phyloP scores from a whole-genome alignment of 768 basidiomycete species.

The Xerocomus brunneocitrinus region DNA sequence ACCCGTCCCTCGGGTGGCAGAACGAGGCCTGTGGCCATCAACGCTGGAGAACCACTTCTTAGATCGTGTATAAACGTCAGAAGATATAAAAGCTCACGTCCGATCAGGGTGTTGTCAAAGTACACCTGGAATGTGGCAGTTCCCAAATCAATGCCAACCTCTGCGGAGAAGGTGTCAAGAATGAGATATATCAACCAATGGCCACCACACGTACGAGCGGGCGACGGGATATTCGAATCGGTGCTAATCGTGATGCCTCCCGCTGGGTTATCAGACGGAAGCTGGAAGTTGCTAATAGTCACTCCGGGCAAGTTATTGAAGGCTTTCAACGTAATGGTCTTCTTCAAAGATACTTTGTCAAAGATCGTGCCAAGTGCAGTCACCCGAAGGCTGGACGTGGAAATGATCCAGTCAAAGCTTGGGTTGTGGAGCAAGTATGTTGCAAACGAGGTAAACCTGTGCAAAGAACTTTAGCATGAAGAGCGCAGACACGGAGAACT shows the following conservation, averaged over 20 bases:
- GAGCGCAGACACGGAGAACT: background rate
- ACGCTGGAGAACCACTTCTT: constrained; percentile 35
- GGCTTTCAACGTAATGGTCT: constrained; percentile 59
- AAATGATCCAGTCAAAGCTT: constrained; percentile 66
- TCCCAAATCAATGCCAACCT: constrained; percentile 67
- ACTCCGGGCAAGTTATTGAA: constrained; percentile 70
- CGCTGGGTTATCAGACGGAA: constrained; percentile 61
- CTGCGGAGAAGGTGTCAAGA: constrained; percentile 32
- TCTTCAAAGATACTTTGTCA: constrained; percentile 57
- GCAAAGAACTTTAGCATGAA: background rate
- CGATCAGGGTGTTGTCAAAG: constrained; percentile 52
- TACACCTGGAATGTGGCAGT: constrained; percentile 58
- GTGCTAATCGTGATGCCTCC: constrained; percentile 71
- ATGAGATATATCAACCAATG: background rate
- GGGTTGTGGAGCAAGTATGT: constrained; percentile 60
- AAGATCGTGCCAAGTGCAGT: constrained; percentile 67
- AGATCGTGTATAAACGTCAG: background rate
- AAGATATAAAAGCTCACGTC: constrained; percentile 44
- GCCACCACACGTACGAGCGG: constrained; percentile 48
- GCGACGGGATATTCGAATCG: constrained; percentile 60
- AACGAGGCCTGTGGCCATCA: constrained; percentile 45
- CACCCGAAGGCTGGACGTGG: constrained; percentile 57
- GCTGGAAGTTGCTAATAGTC: constrained; percentile 64
- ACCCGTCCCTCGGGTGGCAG: constrained; percentile 47
- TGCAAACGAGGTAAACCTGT: constrained; percentile 61